Evolutionary conservation across 768 basidiomycete genomes (phyloP).

Genomic region (Trametes cubensis): DNA sequence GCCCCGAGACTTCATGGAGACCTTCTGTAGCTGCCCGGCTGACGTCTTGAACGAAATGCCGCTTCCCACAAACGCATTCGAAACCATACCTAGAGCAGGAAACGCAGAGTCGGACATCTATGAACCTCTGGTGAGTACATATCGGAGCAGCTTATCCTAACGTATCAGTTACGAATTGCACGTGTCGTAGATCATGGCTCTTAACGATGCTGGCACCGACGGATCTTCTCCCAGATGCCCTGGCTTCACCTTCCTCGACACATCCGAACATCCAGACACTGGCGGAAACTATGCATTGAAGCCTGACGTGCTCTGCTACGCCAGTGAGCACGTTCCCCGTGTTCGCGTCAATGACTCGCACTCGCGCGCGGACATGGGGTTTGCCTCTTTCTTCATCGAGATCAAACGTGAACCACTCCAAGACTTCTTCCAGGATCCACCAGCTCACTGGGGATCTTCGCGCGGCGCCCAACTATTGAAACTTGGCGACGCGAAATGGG

Average conservation of each 20-base stretch:
- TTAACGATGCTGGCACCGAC: neutral
- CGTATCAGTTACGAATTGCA: too few species aligned
- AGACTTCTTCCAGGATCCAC: slow-evolving; percentile 16
- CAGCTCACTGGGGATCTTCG: neutral
- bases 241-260: slow-evolving; percentile 5
- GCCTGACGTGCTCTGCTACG: slow-evolving; percentile 15
- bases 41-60: neutral
- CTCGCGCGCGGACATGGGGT: neutral
- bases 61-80: neutral
- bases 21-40: neutral
- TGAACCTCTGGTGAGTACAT: slow-evolving; percentile 1
- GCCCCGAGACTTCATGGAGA: slow-evolving; percentile 5
- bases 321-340: neutral
- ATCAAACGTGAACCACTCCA: neutral
- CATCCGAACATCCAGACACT: neutral
- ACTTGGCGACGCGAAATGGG: neutral
- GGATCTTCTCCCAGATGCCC: slow-evolving; percentile 8
- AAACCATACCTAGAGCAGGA: neutral
- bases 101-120: neutral
- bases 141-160: neutral
- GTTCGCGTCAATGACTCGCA: neutral
- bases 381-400: slow-evolving; percentile 15
- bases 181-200: neutral
- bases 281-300: neutral
- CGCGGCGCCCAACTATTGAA: neutral